These are phyloP conservation scores for Talaromyces nanjingensis DNA, from an alignment of 495 filamentous ascomycete genomes.

Conservation along the genomic window DNA sequence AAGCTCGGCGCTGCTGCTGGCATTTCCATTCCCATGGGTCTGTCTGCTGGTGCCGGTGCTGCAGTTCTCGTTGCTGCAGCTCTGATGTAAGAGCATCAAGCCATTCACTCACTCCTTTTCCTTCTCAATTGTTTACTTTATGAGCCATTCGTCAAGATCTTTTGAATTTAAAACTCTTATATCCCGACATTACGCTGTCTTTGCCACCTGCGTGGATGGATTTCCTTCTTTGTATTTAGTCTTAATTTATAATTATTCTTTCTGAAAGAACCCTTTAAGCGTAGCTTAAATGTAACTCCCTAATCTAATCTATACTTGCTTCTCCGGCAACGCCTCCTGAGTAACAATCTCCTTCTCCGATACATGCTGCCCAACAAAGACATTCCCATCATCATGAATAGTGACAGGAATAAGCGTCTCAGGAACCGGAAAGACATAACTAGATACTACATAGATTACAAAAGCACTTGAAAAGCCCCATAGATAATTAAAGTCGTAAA, in stretches of 20 bases:
- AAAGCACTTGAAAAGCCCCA: constrained; percentile 40
- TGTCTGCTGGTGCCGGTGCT: constrained; percentile 8
- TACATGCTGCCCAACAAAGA: neutral
- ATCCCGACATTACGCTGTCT: neutral
- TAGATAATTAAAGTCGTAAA: constrained; percentile 38
- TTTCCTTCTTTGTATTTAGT: neutral
- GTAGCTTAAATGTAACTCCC: neutral
- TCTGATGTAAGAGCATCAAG: neutral
- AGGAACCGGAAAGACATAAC: constrained; percentile 21
- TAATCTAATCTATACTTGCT: neutral
- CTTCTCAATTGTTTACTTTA: neutral
- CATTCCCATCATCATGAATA: constrained; percentile 18
- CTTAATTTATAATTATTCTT: neutral
- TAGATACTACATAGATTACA: constrained; percentile 28
- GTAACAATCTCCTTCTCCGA: neutral
- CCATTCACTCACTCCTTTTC: neutral
- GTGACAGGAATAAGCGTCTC: constrained; percentile 24
- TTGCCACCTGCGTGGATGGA: neutral
- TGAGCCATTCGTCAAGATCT: neutral
- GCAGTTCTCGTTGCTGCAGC: neutral
- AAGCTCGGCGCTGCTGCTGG: neutral
- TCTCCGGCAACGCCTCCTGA: neutral
- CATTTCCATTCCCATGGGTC: constrained; percentile 30
- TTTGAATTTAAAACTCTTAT: neutral
- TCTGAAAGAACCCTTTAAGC: neutral